These are phyloP conservation scores for Cruciata laevipes DNA, from an alignment of 257 asterid species.

Conservation along the genomic window DNA sequence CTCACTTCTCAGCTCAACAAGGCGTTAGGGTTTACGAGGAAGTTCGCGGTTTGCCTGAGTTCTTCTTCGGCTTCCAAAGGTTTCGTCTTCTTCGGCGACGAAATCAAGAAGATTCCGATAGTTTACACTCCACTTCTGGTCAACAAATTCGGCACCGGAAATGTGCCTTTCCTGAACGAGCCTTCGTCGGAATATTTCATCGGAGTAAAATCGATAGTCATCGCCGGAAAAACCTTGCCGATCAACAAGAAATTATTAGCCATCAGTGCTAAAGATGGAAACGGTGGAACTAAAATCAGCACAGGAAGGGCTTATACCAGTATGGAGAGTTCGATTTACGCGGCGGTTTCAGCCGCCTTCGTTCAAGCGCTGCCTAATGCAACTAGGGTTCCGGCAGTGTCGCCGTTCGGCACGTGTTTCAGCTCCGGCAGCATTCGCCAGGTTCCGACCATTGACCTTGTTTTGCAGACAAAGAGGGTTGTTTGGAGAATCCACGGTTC, in stretches of 20 bases:
- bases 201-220: conserved; percentile 15
- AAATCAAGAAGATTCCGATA: conserved; percentile 7
- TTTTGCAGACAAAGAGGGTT: conserved; percentile 12
- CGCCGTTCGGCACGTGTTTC: conserved; percentile 20
- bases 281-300: conserved; percentile 22
- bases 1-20: conserved; percentile 23
- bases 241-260: conserved; percentile 8
- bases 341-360: conserved; percentile 14
- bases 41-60: conserved; percentile 28
- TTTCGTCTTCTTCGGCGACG: conserved; percentile 47
- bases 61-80: conserved; percentile 34
- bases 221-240: conserved; percentile 13
- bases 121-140: conserved; percentile 10
- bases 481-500: conserved; percentile 39
- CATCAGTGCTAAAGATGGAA: conserved; percentile 8
- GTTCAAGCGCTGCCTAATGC: conserved; percentile 3
- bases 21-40: conserved; percentile 19
- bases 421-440: conserved; percentile 6
- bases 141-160: conserved; percentile 10
- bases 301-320: conserved; percentile 16
- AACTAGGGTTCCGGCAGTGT: conserved; percentile 6
- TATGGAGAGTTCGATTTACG: conserved; percentile 17
- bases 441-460: conserved; percentile 25
- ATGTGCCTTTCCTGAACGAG: conserved; percentile 3
- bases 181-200: conserved; percentile 21